Percentiles rank a stretch among this genome's conserved stretches.
phyloP scores from a whole-genome alignment of 306 rosid genomes.

The Malus orientalis region DNA sequence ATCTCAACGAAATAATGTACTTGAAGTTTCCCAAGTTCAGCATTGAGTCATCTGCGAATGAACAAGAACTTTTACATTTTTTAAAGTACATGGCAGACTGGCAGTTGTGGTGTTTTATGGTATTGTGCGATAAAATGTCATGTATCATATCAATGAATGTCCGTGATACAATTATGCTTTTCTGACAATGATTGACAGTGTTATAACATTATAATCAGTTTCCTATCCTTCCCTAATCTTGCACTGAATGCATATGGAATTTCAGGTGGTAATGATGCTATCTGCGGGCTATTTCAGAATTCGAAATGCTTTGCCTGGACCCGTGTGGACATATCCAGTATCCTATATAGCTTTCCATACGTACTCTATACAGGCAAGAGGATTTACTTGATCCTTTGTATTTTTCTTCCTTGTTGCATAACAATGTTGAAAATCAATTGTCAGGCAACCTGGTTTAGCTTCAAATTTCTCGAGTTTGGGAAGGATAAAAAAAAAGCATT shows the following conservation, averaged over 20 bases:
- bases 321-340: slow-evolving; percentile 81
- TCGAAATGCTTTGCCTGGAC: slow-evolving; percentile 69
- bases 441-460: not conserved
- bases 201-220: not conserved
- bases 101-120: not conserved
- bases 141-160: not conserved
- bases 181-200: not conserved
- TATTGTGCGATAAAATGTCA: not conserved
- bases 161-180: not conserved
- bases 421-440: not conserved
- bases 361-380: slow-evolving; percentile 81
- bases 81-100: not conserved
- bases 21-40: not conserved
- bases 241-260: slow-evolving; percentile 8
- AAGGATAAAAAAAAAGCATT: not conserved
- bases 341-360: slow-evolving; percentile 89
- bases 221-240: slow-evolving; percentile 2
- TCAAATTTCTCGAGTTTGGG: not conserved
- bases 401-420: not conserved
- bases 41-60: not conserved
- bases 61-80: not conserved
- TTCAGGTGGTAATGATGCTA: slow-evolving; percentile 96
- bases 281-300: slow-evolving; percentile 91
- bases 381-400: not conserved
- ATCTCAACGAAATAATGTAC: not conserved